Percentiles rank a stretch among this genome's conserved stretches.
Conservation (phyloP, 805 yeast genomes). For the Pichia nanzhaoensis region DNA sequence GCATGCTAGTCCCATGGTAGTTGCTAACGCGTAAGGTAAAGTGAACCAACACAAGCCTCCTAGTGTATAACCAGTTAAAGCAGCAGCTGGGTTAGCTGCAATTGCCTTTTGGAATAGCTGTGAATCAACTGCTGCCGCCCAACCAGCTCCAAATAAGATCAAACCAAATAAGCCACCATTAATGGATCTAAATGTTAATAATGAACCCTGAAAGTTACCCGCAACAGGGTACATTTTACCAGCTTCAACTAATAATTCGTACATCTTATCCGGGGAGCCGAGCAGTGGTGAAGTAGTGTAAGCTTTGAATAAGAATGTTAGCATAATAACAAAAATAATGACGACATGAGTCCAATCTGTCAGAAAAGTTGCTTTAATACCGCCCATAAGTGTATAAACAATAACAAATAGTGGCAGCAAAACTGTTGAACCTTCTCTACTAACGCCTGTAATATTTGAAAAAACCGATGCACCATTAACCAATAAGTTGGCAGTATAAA, state of each 20-base stretch:
- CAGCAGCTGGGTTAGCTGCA: slow-evolving; percentile 35
- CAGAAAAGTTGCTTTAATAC: slow-evolving; percentile 35
- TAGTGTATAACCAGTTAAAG: slow-evolving; percentile 38
- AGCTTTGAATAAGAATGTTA: slow-evolving; percentile 24
- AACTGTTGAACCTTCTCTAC: slow-evolving; percentile 30
- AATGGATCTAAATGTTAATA: slow-evolving; percentile 23
- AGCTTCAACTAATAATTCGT: slow-evolving; percentile 28
- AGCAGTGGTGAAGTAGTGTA: slow-evolving; percentile 27
- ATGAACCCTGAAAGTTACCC: slow-evolving; percentile 20
- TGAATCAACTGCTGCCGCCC: slow-evolving; percentile 31
- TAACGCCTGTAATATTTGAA: slow-evolving; percentile 30
- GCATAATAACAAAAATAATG: slow-evolving; percentile 29
- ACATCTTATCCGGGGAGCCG: slow-evolving; percentile 33
- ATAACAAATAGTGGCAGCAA: slow-evolving; percentile 33
- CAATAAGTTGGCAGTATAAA: slow-evolving; percentile 30
- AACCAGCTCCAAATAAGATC: slow-evolving; percentile 31
- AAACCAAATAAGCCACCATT: slow-evolving; percentile 27
- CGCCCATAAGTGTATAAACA: slow-evolving; percentile 35
- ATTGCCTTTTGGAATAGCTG: slow-evolving; percentile 34
- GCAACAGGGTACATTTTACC: slow-evolving; percentile 17
- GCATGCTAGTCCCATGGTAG: slow-evolving; percentile 36
- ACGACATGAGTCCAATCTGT: slow-evolving; percentile 36
- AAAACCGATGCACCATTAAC: slow-evolving; percentile 31
- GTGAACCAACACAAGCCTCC: slow-evolving; percentile 43
- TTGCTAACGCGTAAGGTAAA: slow-evolving; percentile 33